A percentile compares a stretch with the other conserved stretches of the same genome.
Evolutionary conservation across 2,329 filamentous ascomycete genomes (phyloP).

Genomic region (Tolypocladium guangdongense): DNA sequence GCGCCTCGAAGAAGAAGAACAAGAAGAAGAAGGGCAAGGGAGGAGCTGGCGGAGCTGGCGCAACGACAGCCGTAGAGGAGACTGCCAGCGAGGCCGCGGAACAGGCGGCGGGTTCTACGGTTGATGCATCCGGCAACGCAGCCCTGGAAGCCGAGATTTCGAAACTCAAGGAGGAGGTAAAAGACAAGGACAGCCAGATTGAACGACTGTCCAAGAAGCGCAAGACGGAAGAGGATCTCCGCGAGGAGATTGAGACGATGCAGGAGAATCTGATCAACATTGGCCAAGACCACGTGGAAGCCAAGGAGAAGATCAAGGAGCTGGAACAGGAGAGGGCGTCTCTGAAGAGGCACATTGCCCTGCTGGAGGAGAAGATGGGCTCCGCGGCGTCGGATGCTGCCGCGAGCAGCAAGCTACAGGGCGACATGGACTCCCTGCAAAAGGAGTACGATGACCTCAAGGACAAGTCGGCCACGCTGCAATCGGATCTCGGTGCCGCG

Average conservation of each 20-base stretch:
- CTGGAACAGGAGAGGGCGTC: slow-evolving; percentile 58
- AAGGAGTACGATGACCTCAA: slow-evolving; percentile 58
- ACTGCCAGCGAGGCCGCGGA: slow-evolving; percentile 23
- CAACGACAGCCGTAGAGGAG: slow-evolving; percentile 12
- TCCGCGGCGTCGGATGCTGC: slow-evolving; percentile 21
- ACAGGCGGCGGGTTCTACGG: neutral
- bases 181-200: slow-evolving; percentile 62
- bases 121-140: slow-evolving; percentile 18
- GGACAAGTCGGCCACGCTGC: slow-evolving; percentile 54
- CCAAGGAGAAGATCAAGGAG: slow-evolving; percentile 65
- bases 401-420: slow-evolving; percentile 43
- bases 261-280: slow-evolving; percentile 69
- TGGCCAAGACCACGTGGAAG: slow-evolving; percentile 74
- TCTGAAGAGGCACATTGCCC: slow-evolving; percentile 49
- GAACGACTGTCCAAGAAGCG: slow-evolving; percentile 58
- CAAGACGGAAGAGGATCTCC: slow-evolving; percentile 65
- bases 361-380: slow-evolving; percentile 60
- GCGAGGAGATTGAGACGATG: slow-evolving; percentile 77
- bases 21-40: slow-evolving; percentile 87
- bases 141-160: slow-evolving; percentile 37
- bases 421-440: slow-evolving; percentile 46
- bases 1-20: slow-evolving; percentile 50
- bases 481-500: slow-evolving; percentile 76
- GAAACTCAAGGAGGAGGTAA: slow-evolving; percentile 40
- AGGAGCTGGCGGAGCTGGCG: slow-evolving; percentile 34